These are phyloP conservation scores for Primulina eburnea DNA, from an alignment of 257 asterid genomes.

Conservation along the genomic window DNA sequence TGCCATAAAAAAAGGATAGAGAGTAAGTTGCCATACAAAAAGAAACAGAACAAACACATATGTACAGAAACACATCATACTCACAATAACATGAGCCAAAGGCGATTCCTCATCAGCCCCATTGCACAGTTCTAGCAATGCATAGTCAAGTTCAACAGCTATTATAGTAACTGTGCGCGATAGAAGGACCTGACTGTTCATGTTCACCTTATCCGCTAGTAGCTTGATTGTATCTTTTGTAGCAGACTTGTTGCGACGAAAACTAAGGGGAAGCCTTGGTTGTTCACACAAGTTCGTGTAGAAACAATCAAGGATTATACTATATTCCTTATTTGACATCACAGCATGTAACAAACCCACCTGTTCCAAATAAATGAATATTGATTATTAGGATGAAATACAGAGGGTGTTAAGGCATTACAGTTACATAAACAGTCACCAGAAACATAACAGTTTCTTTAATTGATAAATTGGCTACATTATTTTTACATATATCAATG, in stretches of 20 bases:
- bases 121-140: conserved; percentile 75
- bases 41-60: conserved; percentile 18
- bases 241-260: conserved; percentile 73
- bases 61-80: conserved; percentile 33
- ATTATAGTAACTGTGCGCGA: conserved; percentile 87
- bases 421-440: conserved; percentile 7
- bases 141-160: conserved; percentile 77
- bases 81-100: conserved; percentile 92
- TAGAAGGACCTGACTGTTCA: conserved; percentile 83
- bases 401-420: conserved; percentile 11
- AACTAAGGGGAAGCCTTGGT: conserved; percentile 87
- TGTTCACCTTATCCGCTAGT: conserved; percentile 88
- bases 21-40: conserved; percentile 11
- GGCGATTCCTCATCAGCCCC: conserved; percentile 80
- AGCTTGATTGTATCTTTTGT: conserved; percentile 84
- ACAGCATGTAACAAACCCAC: conserved; percentile 79
- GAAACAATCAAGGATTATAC: conserved; percentile 79
- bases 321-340: conserved; percentile 94
- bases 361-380: conserved; percentile 42
- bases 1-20: conserved; percentile 35
- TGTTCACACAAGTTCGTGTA: conserved; percentile 76
- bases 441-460: background rate
- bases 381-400: conserved; percentile 12
- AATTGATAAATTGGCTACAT: too few species aligned
- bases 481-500: too few species aligned